Evolutionary conservation across 2,329 filamentous ascomycete species (phyloP).

Genomic region (Lachnellula suecica): DNA sequence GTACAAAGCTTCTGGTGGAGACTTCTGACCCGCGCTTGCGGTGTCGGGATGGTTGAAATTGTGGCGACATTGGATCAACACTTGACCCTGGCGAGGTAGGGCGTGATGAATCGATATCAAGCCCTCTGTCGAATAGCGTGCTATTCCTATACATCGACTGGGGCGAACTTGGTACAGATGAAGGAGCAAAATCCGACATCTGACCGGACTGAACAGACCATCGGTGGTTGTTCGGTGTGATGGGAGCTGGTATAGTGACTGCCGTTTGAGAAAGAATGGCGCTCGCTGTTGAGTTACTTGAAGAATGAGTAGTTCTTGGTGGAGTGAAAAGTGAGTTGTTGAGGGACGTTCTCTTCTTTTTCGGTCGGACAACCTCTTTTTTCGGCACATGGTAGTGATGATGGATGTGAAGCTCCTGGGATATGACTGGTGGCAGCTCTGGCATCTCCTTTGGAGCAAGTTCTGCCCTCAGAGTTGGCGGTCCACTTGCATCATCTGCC

Average conservation of each 20-base stretch:
- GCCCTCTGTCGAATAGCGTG: constrained; percentile 74
- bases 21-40: constrained; percentile 56
- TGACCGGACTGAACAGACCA: constrained; percentile 65
- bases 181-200: constrained; percentile 63
- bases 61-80: constrained; percentile 64
- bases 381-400: constrained; percentile 83
- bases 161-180: constrained; percentile 81
- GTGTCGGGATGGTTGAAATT: constrained; percentile 52
- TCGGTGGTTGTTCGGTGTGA: constrained; percentile 46
- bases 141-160: constrained; percentile 69
- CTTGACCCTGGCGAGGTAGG: constrained; percentile 83
- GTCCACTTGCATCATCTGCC: constrained; percentile 31
- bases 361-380: constrained; percentile 62
- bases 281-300: constrained; percentile 38
- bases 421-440: constrained; percentile 38
- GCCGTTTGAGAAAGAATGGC: constrained; percentile 41
- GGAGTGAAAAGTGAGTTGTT: constrained; percentile 62
- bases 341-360: constrained; percentile 70
- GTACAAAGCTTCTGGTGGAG: constrained; percentile 47
- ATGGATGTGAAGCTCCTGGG: constrained; percentile 85
- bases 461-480: constrained; percentile 68
- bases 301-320: constrained; percentile 36
- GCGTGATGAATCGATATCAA: constrained; percentile 63
- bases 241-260: constrained; percentile 51
- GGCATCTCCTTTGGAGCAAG: constrained; percentile 51